Conservation (phyloP, 2,329 filamentous ascomycete species). For the Aspergillus latus region DNA sequence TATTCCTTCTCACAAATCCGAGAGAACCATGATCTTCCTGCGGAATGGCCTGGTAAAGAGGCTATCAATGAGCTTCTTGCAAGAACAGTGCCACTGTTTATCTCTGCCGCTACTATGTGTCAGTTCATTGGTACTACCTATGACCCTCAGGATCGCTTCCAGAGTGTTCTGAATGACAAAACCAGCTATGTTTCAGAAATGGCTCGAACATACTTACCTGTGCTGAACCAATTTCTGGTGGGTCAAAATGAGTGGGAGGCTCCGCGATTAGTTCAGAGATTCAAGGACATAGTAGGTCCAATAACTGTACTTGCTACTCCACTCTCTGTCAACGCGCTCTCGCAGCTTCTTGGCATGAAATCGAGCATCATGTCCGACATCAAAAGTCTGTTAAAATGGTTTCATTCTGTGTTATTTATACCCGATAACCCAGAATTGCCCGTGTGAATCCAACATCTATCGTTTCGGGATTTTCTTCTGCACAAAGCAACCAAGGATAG, state of each 20-base stretch:
- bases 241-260: too few species aligned
- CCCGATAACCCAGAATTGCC: slow-evolving; percentile 14
- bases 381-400: not conserved
- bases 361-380: not conserved
- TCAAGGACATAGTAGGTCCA: not conserved
- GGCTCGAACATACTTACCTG: not conserved
- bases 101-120: slow-evolving; percentile 9
- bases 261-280: too few species aligned
- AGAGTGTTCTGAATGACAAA: not conserved
- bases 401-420: slow-evolving; percentile 24
- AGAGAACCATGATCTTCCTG: slow-evolving; percentile 9
- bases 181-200: not conserved
- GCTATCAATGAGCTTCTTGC: not conserved
- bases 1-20: not conserved
- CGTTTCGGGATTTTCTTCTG: slow-evolving; percentile 36
- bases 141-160: not conserved
- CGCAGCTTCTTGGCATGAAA: not conserved
- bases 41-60: slow-evolving; percentile 3
- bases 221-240: not conserved
- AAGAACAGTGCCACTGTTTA: slow-evolving; percentile 4
- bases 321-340: not conserved
- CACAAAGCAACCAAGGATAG: slow-evolving; percentile 1
- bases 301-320: not conserved
- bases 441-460: slow-evolving; percentile 28
- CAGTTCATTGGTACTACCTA: slow-evolving; percentile 4